Base-by-base conservation (phyloP, 352 stramenopile genomes). In the Phytopythium oedochilum region DNA sequence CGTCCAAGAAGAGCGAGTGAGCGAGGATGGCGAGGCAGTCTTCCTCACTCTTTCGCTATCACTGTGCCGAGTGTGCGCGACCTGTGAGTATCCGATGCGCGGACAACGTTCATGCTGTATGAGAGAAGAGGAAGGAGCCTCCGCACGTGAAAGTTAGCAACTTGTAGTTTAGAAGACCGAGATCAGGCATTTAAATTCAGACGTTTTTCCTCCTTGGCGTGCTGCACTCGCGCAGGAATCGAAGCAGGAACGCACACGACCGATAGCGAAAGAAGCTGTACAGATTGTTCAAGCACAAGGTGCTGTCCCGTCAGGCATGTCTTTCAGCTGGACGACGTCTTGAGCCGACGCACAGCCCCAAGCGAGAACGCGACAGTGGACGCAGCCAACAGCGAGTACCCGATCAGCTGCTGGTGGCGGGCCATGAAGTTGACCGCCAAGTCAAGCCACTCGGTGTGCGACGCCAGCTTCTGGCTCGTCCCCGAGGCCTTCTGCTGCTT, bases 341-440 rank as follows among this genome's bases (percentile, higher is more conserved):
- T 26, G 46, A 25, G 46, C 3, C 46, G 26, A n/a, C 46, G 46
- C 18, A 15, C 9, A 4, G 46, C 46, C 5, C 70, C 75, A 6
- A 80, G 64, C 5, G 66, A 61, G 23, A 84, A 58, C 23, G 80
- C 60, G 23, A 63, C 51, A 17, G 57, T 44, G 7, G 75, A 81
- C 38, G 71, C 66, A 22, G 64, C 71, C 12, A 86, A 39, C 36
- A 83, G 56, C 10, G 66, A 59, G 20, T 76, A n/a, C 8, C 70
- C 75, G 25, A 86, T 64, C 11, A 49, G 49, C 39, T 82, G 68
- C 28, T 83, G 75, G 53, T 86, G 64, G 29, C 65, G 63, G 32
- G 78, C 68, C 17, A 86, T 44, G 25, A 86, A 84, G 18, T 70
- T 61, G 51, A 63, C 78, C n/a, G 60, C 61, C 40, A 55, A 38